Evolutionary conservation across 2,329 filamentous ascomycete genomes (phyloP).

Genomic region (Penicillium corylophilum): DNA sequence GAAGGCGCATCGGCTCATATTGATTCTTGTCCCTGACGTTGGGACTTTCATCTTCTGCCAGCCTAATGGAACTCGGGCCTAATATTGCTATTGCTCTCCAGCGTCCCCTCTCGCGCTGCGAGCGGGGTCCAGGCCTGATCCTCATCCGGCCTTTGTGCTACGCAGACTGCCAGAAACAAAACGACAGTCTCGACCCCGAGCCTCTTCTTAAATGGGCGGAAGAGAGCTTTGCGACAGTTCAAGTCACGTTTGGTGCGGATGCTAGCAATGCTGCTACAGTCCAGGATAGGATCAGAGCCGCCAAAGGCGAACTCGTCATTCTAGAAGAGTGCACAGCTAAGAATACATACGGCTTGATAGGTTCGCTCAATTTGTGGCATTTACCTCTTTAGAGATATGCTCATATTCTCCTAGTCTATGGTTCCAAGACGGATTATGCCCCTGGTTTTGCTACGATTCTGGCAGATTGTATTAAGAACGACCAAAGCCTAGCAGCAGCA

Average conservation of each 20-base stretch:
- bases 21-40: neutral
- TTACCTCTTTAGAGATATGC: neutral
- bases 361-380: slow-evolving; percentile 7
- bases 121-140: slow-evolving; percentile 50
- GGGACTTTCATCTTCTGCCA: slow-evolving; percentile 1
- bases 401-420: slow-evolving; percentile 22
- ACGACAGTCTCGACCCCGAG: slow-evolving; percentile 51
- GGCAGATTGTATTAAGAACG: neutral
- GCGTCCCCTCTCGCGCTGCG: slow-evolving; percentile 51
- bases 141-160: slow-evolving; percentile 41
- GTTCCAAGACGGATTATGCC: slow-evolving; percentile 24
- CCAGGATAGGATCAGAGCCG: slow-evolving; percentile 8
- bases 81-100: slow-evolving; percentile 21
- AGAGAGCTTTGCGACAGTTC: slow-evolving; percentile 64
- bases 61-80: slow-evolving; percentile 3
- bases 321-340: slow-evolving; percentile 26
- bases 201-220: slow-evolving; percentile 68
- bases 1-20: neutral
- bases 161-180: slow-evolving; percentile 29
- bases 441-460: slow-evolving; percentile 13
- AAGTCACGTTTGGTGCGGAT: slow-evolving; percentile 41
- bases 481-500: slow-evolving; percentile 5
- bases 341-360: slow-evolving; percentile 21
- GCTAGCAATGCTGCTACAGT: slow-evolving; percentile 13
- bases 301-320: slow-evolving; percentile 14